Evolutionary conservation across 2,329 filamentous ascomycete genomes (phyloP), one percentile per base, ranked within the genome.

Genomic region (Colletotrichum siamense): DNA sequence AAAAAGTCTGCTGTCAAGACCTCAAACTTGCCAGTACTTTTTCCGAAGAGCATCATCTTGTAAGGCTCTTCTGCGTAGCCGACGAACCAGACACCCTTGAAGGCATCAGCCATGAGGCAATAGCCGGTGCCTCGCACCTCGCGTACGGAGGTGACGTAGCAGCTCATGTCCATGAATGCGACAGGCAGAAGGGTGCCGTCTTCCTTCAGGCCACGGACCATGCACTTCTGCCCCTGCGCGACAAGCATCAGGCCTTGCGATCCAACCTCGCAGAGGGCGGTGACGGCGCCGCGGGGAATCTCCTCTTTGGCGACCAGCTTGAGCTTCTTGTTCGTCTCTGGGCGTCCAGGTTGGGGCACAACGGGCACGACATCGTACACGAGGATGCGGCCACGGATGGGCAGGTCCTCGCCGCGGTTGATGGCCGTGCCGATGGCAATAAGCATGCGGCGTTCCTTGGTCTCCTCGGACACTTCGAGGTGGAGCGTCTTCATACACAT

Each of bases 31-130:
- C 94, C 94, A 52, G 93, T 91, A 80, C 94, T 95, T 85, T 98
- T 98, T 57, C 96, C 96, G 79, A 99, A 96, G 5, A 98, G 90
- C 77, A 96, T 94, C 92, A 99, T 96, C 79, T 95, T 96, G 83
- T 99, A 99, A 1, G 97, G 97, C 82, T 99, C 97, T 86, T 99
- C 96, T 10, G 95, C 97, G 82, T 98, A 99, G 1, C 97, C 97
- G 0, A 95, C 95, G 79, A 99, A 98, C 96, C 97, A 99, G 4
- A 99, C 89, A 0, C 97, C 97, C 86, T 98, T 98, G 82, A 97
- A 93, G 1, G 94, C 95, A 86, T 99, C 97, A 0, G 95, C 95
- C 86, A 98, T 93, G 13, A 98, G 89, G 81, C 95, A 96, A 82
- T 99, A 89, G 1, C 96, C 96, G 1, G 95, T 98, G 2, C 94